These are phyloP conservation scores for Mycena rosella DNA, from an alignment of 768 basidiomycete species.

Conservation along the genomic window DNA sequence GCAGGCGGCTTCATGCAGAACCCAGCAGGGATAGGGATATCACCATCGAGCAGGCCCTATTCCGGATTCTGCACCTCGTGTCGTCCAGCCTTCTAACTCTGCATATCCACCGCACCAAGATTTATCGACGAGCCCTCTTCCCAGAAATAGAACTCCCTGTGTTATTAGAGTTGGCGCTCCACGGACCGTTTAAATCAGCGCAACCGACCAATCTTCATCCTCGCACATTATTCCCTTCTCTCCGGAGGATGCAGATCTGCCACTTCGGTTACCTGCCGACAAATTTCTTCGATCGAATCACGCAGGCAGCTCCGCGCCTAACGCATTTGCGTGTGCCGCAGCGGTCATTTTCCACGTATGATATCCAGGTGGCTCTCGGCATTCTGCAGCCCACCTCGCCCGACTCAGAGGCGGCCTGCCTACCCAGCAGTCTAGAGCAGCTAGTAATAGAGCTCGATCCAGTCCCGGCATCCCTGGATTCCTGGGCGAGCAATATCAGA, in stretches of 20 bases:
- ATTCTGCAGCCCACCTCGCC: neutral
- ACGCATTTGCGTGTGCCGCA: constrained; percentile 20
- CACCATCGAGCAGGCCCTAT: neutral
- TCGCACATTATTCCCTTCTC: constrained; percentile 7
- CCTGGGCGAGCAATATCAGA: constrained; percentile 3
- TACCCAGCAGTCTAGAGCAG: constrained; percentile 5
- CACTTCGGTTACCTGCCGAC: constrained; percentile 1
- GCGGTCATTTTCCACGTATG: constrained; percentile 14
- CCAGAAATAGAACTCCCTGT: constrained; percentile 13
- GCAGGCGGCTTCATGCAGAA: neutral
- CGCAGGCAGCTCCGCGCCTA: constrained; percentile 1
- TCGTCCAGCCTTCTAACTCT: constrained; percentile 12
- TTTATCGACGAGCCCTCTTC: constrained; percentile 6
- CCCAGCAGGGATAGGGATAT: neutral
- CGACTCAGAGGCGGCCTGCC: neutral
- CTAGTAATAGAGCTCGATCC: constrained; percentile 20
- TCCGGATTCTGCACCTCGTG: constrained; percentile 9
- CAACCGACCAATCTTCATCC: neutral
- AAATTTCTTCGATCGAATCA: constrained; percentile 7
- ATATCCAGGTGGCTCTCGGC: constrained; percentile 20
- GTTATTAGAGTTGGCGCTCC: constrained; percentile 4
- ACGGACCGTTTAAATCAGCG: constrained; percentile 17
- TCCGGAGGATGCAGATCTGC: constrained; percentile 14
- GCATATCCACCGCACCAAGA: constrained; percentile 19
- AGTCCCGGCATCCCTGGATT: neutral